Evolutionary conservation across 345 rosid species (phyloP), one percentile per base, ranked within the genome.

Genomic region (Brassica carinata): DNA sequence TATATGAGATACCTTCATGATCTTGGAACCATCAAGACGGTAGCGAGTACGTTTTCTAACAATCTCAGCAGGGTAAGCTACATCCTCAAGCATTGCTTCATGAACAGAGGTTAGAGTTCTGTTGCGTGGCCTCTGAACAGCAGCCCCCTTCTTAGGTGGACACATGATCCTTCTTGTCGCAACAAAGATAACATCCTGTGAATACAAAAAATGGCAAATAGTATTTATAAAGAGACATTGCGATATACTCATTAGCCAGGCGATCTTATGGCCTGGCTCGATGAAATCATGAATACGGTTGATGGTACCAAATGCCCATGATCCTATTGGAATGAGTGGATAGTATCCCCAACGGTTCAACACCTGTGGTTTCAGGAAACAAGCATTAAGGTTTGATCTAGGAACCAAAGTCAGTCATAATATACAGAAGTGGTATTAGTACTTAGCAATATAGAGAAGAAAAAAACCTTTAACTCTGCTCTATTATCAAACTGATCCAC

Each of bases 91-190:
- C 80, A 92, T 84, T 26, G 94, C 94, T 64, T 90, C 97, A 45
- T 94, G 97, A n/a, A 94, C 97, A 31, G 89, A 82, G 66, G 98
- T 94, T 0, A 94, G 86, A n/a, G 96, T 94, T 58, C 98, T 92
- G 75, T 86, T 68, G 14, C 97, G 91, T 38, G 98, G 98, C 73
- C 97, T 77, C 86, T 90, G 97, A 48, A 71, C 97, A 67, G 98
- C 98, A 68, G 98, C 91, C 40, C 97, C 98, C 77, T 90, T 94
- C 94, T 94, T 94, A 1, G 98, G 98, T 9, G 97, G 98, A 79
- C 94, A 85, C 79, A 87, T 31, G 48, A 94, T 94, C 86, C 97
- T 94, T 31, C 98, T 73, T 67, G 94, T 88, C 78, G 94, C 85
- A 84, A 94, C 74, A 72, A 94, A 27, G 23, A 92, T 81, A 71